Base-by-base conservation (phyloP, 768 basidiomycete genomes). In the Psilocybe cyanescens region DNA sequence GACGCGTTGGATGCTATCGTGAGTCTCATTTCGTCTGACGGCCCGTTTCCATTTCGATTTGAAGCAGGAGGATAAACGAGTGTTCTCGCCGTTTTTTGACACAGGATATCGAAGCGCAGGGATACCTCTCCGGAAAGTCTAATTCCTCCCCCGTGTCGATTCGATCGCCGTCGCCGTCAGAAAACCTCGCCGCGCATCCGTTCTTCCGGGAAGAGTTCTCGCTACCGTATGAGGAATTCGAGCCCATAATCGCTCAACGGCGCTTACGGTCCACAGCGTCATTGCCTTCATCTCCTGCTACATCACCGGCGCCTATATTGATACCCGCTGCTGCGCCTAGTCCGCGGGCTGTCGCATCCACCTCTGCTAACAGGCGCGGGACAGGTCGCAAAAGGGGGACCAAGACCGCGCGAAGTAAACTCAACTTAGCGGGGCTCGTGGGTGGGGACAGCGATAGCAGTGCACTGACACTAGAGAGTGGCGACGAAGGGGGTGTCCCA, bases 401-500 rank as follows among this genome's bases (percentile, higher is more conserved):
- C 9, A 78, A 77, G 66, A 79, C 75, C 46, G 77, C 80, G 24
- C 81, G 78, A 62, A 84, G 82, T 24, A 86, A 85, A 65, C 79
- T 84, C 6, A 84, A 87, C 59, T 77, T 89, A 75, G 89, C 90
- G 0, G 91, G 91, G 0, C 74, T 92, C n/a, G 84, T 92, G 2
- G 86, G 85, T 12, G 91, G 91, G 1, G 91, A 94, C 68, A 93
- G 92, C 69, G 92, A 93, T 64, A 91, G 90, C 67, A 93, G 92
- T 64, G 92, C 89, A 29, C 71, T 94, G 67, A 94, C 91, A 3
- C 87, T 90, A 70, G 91, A 93, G 72, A 92, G 90, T 62, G 90
- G 86, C 6, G 92, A 93, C 58, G 92, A 94, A 69, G 84, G 80
- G 49, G 76, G 74, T 16, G 64, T 65, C 9, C 60, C 68, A 8